These are phyloP conservation scores for Exutisphaerella laricina DNA, from an alignment of 2,329 filamentous ascomycete species.

Conservation along the genomic window DNA sequence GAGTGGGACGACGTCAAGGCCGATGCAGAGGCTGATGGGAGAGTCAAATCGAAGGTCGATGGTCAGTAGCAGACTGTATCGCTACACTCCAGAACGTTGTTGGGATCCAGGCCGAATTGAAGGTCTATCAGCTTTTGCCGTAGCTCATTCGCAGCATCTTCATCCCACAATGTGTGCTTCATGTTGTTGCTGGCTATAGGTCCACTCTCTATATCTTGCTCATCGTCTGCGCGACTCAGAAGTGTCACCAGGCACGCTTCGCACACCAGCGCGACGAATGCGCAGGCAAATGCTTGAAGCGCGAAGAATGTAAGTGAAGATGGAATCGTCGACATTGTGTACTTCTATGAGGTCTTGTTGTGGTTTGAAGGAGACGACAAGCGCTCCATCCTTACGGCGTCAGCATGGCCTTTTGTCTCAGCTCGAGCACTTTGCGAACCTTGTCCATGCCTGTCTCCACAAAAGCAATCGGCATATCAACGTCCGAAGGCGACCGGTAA, in stretches of 20 bases:
- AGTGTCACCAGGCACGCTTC: conserved; percentile 1
- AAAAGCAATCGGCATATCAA: background rate
- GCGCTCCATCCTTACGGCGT: background rate
- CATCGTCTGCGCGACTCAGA: background rate
- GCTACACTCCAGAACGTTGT: conserved; percentile 1
- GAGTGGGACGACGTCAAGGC: conserved; percentile 37
- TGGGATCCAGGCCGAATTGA: background rate
- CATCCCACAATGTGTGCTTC: background rate
- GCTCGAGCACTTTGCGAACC: background rate
- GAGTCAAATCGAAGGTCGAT: conserved; percentile 43
- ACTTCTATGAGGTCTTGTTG: background rate
- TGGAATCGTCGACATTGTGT: background rate
- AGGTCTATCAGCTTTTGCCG: background rate
- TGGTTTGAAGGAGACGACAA: background rate
- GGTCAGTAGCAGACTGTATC: conserved; percentile 17
- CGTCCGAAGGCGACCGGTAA: background rate
- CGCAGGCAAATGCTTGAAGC: conserved; percentile 3
- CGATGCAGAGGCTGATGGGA: conserved; percentile 47
- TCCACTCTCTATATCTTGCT: conserved; percentile 1
- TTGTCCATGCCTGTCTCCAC: background rate
- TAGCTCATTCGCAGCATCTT: background rate
- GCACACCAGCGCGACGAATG: conserved; percentile 3
- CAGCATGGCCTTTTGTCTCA: conserved; percentile 1
- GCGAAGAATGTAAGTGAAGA: conserved; percentile 3
- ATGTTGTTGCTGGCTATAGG: background rate